These are phyloP conservation scores for Sutorius eximius DNA, from an alignment of 1,284 basidiomycete genomes.

Conservation along the genomic window DNA sequence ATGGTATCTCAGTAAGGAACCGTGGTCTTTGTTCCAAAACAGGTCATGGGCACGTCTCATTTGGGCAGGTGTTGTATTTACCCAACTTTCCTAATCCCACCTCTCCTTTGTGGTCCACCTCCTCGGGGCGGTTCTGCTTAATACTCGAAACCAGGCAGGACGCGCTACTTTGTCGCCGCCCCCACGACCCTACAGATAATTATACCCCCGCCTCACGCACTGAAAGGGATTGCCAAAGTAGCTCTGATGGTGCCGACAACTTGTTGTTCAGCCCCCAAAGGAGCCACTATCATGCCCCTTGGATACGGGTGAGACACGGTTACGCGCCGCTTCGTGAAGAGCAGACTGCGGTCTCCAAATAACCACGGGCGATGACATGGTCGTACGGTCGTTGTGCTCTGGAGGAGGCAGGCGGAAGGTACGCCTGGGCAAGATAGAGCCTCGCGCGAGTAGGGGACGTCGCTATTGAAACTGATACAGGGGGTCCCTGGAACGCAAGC, in stretches of 20 bases:
- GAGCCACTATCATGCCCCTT: neutral
- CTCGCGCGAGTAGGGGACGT: neutral
- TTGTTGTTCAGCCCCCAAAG: no score
- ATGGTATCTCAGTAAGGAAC: neutral
- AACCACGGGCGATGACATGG: no score
- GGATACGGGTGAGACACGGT: neutral
- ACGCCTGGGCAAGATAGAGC: neutral
- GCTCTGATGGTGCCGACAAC: neutral
- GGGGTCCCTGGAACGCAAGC: neutral
- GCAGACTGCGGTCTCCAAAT: no score
- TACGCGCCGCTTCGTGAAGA: neutral
- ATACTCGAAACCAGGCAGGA: neutral
- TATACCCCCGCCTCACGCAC: neutral
- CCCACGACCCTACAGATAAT: neutral
- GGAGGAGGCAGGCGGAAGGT: neutral
- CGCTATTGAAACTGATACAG: neutral
- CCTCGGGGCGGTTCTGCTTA: neutral
- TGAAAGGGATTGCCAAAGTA: slow-evolving; percentile 8
- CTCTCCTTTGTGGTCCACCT: slow-evolving; percentile 6
- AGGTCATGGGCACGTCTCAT: neutral
- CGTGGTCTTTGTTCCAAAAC: neutral
- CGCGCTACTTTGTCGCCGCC: neutral
- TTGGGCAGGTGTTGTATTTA: slow-evolving; percentile 13
- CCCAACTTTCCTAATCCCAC: slow-evolving; percentile 5
- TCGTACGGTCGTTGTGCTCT: neutral